phyloP scores from a whole-genome alignment of 345 rosid genomes.

The Bruguiera sexangula region DNA sequence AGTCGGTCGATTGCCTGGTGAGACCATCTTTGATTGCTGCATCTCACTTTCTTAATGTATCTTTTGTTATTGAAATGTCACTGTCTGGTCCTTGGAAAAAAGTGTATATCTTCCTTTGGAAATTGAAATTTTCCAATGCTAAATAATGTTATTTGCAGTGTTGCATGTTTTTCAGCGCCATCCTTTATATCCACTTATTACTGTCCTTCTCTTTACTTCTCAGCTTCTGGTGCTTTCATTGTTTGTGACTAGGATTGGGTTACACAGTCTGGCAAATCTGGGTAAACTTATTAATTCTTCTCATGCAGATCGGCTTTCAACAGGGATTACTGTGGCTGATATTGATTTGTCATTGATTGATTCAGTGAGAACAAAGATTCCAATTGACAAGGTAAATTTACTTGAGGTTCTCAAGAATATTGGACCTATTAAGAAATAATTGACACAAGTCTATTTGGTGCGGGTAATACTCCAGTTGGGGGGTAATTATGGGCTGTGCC shows the following conservation, averaged over 20 bases:
- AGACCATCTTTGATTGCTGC: constrained; percentile 8
- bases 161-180: neutral
- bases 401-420: neutral
- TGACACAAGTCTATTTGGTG: neutral
- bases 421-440: neutral
- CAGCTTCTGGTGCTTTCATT: neutral
- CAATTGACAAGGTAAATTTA: constrained; percentile 62
- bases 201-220: neutral
- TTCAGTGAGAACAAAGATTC: constrained; percentile 79
- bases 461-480: neutral
- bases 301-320: constrained; percentile 59
- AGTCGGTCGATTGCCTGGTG: constrained; percentile 74
- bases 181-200: neutral
- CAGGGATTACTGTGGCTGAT: constrained; percentile 81
- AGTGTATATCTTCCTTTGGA: too few species aligned
- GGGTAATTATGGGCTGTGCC: neutral
- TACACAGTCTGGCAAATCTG: too few species aligned
- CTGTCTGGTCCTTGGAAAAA: neutral
- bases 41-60: too few species aligned
- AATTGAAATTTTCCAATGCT: neutral
- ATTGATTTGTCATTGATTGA: constrained; percentile 74
- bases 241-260: neutral
- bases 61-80: too few species aligned
- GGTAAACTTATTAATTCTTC: neutral
- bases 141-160: neutral